Evolutionary conservation across 805 yeast species (phyloP).

Genomic region (Metschnikowia kunwiensis): DNA sequence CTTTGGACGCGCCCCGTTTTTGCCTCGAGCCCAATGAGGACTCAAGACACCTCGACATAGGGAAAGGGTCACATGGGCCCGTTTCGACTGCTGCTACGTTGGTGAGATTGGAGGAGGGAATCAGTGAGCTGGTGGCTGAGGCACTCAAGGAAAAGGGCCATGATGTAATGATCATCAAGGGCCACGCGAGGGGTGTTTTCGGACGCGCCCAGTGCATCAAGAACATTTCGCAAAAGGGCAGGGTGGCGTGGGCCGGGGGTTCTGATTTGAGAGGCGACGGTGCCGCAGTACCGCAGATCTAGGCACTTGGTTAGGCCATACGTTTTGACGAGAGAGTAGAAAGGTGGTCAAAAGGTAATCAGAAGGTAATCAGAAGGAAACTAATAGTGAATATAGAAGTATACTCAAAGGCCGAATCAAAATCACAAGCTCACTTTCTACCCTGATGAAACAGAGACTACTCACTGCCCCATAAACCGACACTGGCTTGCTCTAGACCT

Average conservation of each 20-base stretch:
- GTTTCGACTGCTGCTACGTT: conserved; percentile 55
- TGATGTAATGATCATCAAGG: conserved; percentile 42
- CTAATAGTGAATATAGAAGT: background rate
- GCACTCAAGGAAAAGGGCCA: conserved; percentile 57
- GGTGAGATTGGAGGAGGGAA: conserved; percentile 65
- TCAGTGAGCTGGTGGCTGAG: conserved; percentile 44
- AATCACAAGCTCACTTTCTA: no score
- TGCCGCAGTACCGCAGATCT: conserved; percentile 57
- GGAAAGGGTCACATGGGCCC: conserved; percentile 64
- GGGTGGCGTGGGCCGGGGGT: conserved; percentile 61
- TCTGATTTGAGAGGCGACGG: conserved; percentile 87
- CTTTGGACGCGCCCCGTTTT: conserved; percentile 73
- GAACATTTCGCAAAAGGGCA: conserved; percentile 40
- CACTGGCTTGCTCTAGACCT: no score
- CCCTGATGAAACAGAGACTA: no score
- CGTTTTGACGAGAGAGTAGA: no score
- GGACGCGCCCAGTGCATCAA: conserved; percentile 76
- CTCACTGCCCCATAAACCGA: no score
- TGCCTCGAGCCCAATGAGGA: conserved; percentile 56
- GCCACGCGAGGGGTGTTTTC: conserved; percentile 42
- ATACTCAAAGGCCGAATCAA: background rate
- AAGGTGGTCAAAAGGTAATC: no score
- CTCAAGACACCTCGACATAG: conserved; percentile 40
- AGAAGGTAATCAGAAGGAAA: background rate
- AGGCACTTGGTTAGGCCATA: no score